These are phyloP conservation scores for Globisporangium polare DNA, from an alignment of 352 stramenopile species.

Conservation along the genomic window DNA sequence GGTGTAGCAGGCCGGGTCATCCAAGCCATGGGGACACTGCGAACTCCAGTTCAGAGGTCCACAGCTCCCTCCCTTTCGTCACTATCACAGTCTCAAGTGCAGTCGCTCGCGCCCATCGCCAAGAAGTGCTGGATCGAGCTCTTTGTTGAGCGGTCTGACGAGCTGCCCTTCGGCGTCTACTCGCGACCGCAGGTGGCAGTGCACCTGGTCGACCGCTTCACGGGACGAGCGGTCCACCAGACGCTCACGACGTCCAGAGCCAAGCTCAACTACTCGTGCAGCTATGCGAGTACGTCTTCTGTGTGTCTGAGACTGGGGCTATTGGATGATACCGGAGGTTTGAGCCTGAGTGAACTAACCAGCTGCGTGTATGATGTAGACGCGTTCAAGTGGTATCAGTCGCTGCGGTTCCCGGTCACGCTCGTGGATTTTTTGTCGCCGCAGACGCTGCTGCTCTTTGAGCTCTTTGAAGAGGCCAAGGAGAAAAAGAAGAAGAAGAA, in stretches of 20 bases:
- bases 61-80: not conserved
- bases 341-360: not conserved
- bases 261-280: conserved; percentile 6
- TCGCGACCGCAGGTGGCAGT: conserved; percentile 39
- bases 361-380: conserved; percentile 20
- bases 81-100: not conserved
- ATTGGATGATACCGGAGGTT: not conserved
- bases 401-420: conserved; percentile 25
- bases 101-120: conserved; percentile 6
- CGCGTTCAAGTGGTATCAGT: conserved; percentile 52
- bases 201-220: conserved; percentile 50
- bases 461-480: conserved; percentile 39
- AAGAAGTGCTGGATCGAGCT: conserved; percentile 30
- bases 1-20: conserved; percentile 2
- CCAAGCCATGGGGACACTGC: conserved; percentile 3
- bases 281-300: conserved; percentile 12
- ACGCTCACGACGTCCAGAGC: conserved; percentile 21
- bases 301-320: not conserved
- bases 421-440: conserved; percentile 36
- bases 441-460: conserved; percentile 43
- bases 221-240: conserved; percentile 32
- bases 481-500: conserved; percentile 15
- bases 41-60: not conserved
- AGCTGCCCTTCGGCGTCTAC: conserved; percentile 46
- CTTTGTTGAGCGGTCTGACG: conserved; percentile 40